Percentiles rank a stretch among this genome's conserved stretches.
Conservation (phyloP, 192 early-diverging fungal genomes). For the Funneliformis geosporum region DNA sequence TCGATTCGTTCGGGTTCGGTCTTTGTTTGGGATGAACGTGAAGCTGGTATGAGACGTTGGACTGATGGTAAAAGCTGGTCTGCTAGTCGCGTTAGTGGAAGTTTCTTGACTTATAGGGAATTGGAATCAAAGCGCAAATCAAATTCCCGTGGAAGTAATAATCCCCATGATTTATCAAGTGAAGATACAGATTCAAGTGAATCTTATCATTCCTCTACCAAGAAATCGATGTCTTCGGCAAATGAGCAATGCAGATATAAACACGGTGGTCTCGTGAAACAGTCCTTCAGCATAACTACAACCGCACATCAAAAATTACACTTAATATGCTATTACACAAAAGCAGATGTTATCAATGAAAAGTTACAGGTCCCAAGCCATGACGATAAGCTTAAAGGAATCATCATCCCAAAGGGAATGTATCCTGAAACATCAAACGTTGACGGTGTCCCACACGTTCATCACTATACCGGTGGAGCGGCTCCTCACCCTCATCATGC, state of each 20-base stretch:
- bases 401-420: conserved; percentile 76
- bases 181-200: conserved; percentile 38
- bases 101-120: conserved; percentile 89
- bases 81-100: conserved; percentile 82
- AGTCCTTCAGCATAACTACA: conserved; percentile 85
- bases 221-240: conserved; percentile 24
- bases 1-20: conserved; percentile 82
- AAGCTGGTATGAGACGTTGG: conserved; percentile 91
- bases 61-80: conserved; percentile 91
- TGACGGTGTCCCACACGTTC: conserved; percentile 1
- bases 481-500: conserved; percentile 8
- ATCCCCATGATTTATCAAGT: conserved; percentile 34
- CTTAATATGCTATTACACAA: conserved; percentile 89
- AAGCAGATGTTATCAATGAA: conserved; percentile 70
- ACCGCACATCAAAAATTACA: conserved; percentile 78
- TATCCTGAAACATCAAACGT: conserved; percentile 74
- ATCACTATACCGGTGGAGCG: conserved; percentile 8
- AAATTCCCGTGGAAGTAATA: conserved; percentile 40
- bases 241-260: conserved; percentile 58
- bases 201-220: conserved; percentile 25
- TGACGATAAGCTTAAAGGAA: conserved; percentile 62
- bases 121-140: conserved; percentile 65
- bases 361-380: conserved; percentile 67
- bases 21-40: conserved; percentile 90
- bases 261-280: conserved; percentile 83